These are phyloP conservation scores for Hypoxylon cercidicola DNA, from an alignment of 495 filamentous ascomycete species.

Conservation along the genomic window DNA sequence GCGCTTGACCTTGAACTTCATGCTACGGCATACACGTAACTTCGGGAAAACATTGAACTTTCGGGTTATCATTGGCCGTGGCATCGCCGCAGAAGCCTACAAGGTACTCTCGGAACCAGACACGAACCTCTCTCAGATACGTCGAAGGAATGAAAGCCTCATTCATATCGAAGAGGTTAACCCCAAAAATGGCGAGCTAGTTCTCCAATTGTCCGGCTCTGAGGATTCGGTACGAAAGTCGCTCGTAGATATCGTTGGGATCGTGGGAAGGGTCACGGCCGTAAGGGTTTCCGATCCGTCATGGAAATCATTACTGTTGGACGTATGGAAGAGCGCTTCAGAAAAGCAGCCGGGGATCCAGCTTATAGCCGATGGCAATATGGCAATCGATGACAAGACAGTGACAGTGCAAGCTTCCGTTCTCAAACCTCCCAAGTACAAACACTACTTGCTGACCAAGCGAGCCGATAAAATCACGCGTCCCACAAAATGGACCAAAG, in stretches of 20 bases:
- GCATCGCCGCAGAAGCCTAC: conserved; percentile 29
- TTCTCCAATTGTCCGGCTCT: conserved; percentile 37
- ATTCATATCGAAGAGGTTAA: conserved; percentile 32
- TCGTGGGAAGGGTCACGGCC: conserved; percentile 31
- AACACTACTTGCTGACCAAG: conserved; percentile 27
- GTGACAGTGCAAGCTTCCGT: conserved; percentile 25
- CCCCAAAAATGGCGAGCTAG: conserved; percentile 14
- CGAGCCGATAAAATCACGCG: conserved; percentile 46
- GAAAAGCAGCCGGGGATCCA: conserved; percentile 13
- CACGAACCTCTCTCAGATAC: conserved; percentile 36
- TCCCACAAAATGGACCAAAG: conserved; percentile 50
- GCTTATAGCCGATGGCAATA: conserved; percentile 18
- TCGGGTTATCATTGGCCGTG: conserved; percentile 34
- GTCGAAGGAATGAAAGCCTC: conserved; percentile 30
- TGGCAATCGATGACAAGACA: conserved; percentile 22
- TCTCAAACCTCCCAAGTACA: conserved; percentile 12
- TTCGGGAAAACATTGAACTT: conserved; percentile 37
- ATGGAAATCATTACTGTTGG: conserved; percentile 7
- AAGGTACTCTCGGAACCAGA: conserved; percentile 33
- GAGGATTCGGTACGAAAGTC: conserved; percentile 34
- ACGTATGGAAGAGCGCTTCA: conserved; percentile 10
- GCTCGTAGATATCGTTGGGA: conserved; percentile 32
- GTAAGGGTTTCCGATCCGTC: conserved; percentile 31
- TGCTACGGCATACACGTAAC: conserved; percentile 37
- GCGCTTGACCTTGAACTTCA: conserved; percentile 30